phyloP scores from a whole-genome alignment of 1,284 basidiomycete species.

The Nidula niveotomentosa region DNA sequence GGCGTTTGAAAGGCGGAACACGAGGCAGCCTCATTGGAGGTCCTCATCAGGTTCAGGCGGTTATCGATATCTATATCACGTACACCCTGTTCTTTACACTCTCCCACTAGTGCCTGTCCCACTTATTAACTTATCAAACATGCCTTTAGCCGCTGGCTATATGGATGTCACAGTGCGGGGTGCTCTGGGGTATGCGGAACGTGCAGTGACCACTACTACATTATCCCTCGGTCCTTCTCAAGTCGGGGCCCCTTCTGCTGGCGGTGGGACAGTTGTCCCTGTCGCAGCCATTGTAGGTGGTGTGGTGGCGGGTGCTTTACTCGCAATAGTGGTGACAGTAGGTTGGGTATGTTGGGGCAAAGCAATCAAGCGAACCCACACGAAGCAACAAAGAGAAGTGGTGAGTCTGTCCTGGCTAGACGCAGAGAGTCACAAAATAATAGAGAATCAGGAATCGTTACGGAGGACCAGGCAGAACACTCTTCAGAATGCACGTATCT shows the following conservation, averaged over 20 bases:
- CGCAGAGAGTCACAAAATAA: no score
- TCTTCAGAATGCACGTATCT: slow-evolving; percentile 7
- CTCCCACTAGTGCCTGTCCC: not conserved
- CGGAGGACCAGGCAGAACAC: slow-evolving; percentile 7
- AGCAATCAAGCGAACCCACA: slow-evolving; percentile 36
- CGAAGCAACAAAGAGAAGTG: slow-evolving; percentile 33
- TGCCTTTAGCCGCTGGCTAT: not conserved
- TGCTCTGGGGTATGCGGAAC: not conserved
- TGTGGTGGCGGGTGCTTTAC: slow-evolving; percentile 40
- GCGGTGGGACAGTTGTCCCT: slow-evolving; percentile 29
- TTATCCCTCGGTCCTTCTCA: slow-evolving; percentile 27
- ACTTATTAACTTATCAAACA: not conserved
- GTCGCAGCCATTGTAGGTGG: slow-evolving; percentile 53
- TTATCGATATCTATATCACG: no score
- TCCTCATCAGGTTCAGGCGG: no score
- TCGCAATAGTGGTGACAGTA: slow-evolving; percentile 42
- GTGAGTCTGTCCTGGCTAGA: slow-evolving; percentile 25
- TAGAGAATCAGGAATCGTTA: not conserved
- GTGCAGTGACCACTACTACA: not conserved
- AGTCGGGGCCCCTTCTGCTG: slow-evolving; percentile 7
- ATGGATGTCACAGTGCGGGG: not conserved
- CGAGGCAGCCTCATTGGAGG: no score
- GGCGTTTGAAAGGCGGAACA: no score
- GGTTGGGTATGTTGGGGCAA: slow-evolving; percentile 53
- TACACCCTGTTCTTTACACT: no score